Evolutionary conservation across 495 filamentous ascomycete genomes (phyloP), one percentile per base, ranked within the genome.

Genomic region (Mytilinidion resinicola): DNA sequence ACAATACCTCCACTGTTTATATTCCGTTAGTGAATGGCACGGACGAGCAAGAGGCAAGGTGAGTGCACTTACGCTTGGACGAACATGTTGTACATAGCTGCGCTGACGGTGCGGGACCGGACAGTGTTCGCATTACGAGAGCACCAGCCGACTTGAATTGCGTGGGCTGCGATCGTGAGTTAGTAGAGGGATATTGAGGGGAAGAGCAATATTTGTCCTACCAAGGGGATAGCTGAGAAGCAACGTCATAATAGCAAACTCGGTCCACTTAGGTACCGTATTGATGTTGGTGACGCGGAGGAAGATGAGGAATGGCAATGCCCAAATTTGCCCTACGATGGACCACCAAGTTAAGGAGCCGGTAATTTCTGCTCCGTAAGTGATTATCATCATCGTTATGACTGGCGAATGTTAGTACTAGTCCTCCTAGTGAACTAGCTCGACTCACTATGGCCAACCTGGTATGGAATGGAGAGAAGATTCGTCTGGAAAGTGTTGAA

Each of bases 81-180:
- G 39, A 72, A 77, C 86, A 91, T 89, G 72, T 90, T 90, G 68
- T 91, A 91, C 88, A 60, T 55, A 78, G 80, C 19, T 70, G 74
- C 17, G 44, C 48, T 59, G 4, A 67, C 64, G 17, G 64, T 63
- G 3, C 64, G 43, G 2, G 64, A 59, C 11, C 64, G 60, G 10
- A 67, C 64, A 0, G 56, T 53, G 37, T 62, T 62, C 33, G 52
- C 50, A 36, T 67, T 67, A 11, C 60, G 60, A 11, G 59, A 62
- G 51, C 51, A 59, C 63, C 63, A 66, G 46, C 54, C 63, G 9
- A 65, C 62, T 47, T 65, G 62, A n/a, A 65, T 65, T 4, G 62
- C 52, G 25, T 65, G 62, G 14, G 62, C 51, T 62, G 19, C 4
- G 6, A 30, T 12, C n/a, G 33, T 12, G 3, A 50, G 20, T 62